These are phyloP conservation scores for Ceratocystis variospora DNA, from an alignment of 2,329 filamentous ascomycete genomes.

Conservation along the genomic window DNA sequence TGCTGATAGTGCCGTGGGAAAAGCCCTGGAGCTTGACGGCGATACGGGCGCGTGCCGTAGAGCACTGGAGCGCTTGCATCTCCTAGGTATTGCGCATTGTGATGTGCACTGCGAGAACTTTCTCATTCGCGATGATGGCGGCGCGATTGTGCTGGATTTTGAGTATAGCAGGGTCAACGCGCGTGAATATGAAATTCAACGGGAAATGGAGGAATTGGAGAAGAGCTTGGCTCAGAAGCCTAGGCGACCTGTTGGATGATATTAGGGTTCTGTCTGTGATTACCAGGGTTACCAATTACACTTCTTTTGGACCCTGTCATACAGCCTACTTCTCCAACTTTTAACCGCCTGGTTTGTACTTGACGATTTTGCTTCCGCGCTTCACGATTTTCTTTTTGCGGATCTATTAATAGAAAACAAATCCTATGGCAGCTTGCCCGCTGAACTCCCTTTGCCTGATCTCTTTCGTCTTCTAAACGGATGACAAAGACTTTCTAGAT, in stretches of 20 bases:
- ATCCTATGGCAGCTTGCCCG: no score
- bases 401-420: neutral
- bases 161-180: constrained; percentile 7
- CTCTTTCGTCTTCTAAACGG: no score
- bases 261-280: neutral
- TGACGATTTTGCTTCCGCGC: neutral
- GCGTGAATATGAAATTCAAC: neutral
- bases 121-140: constrained; percentile 1
- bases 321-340: neutral
- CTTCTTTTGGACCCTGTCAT: neutral
- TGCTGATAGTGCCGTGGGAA: neutral
- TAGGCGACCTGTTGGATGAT: neutral
- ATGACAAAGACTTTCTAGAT: neutral
- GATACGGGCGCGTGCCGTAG: neutral
- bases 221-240: neutral
- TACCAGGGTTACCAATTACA: neutral
- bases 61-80: constrained; percentile 5
- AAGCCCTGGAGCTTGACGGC: neutral
- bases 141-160: constrained; percentile 8
- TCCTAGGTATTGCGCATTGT: constrained; percentile 6
- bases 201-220: constrained; percentile 8
- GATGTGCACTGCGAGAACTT: constrained; percentile 12
- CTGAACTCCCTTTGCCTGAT: no score
- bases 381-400: neutral
- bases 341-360: neutral